Conservation (phyloP, 257 asterid species). For the Forsythia suspensa region DNA sequence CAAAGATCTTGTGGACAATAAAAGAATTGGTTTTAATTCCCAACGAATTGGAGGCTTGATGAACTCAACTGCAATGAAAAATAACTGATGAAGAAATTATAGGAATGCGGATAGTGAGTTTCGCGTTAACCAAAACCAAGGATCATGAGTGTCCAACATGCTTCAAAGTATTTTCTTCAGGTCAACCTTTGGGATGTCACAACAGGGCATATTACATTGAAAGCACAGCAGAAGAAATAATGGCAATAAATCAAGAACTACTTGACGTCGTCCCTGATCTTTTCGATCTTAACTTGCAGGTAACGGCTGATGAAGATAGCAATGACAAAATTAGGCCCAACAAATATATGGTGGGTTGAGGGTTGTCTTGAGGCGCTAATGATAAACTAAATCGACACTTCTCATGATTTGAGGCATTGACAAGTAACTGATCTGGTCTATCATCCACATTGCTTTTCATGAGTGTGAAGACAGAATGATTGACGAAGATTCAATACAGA, state of each 20-base stretch:
- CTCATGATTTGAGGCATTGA: neutral
- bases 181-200: slow-evolving; percentile 85
- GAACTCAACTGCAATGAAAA: slow-evolving; percentile 3
- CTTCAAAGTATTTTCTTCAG: slow-evolving; percentile 66
- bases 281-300: slow-evolving; percentile 53
- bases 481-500: neutral
- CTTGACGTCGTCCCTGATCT: too few relatives aligned
- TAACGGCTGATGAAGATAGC: slow-evolving; percentile 28
- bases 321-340: slow-evolving; percentile 25
- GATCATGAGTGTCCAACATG: slow-evolving; percentile 48
- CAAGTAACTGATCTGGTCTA: neutral
- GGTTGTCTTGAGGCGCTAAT: slow-evolving; percentile 26
- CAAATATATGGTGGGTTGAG: slow-evolving; percentile 45
- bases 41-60: slow-evolving; percentile 2
- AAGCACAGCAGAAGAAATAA: slow-evolving; percentile 27
- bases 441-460: too few relatives aligned
- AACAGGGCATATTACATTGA: slow-evolving; percentile 74
- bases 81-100: slow-evolving; percentile 4
- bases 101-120: slow-evolving; percentile 7
- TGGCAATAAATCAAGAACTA: slow-evolving; percentile 32
- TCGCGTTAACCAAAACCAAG: slow-evolving; percentile 33
- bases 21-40: too few relatives aligned
- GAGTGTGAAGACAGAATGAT: too few relatives aligned
- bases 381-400: slow-evolving; percentile 14
- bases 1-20: too few relatives aligned